Conservation (phyloP, 805 yeast genomes). For the Komagataella populi region DNA sequence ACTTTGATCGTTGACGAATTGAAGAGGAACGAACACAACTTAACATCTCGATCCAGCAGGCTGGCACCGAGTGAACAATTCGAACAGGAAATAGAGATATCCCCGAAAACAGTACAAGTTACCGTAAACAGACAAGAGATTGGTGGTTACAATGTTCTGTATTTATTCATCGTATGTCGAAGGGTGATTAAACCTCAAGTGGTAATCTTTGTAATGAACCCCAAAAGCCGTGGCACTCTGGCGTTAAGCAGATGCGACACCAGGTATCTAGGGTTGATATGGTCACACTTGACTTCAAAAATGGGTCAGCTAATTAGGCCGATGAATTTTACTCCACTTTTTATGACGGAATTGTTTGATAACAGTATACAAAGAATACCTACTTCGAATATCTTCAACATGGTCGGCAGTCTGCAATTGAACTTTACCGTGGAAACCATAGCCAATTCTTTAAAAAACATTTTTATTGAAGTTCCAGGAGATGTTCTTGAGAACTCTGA, state of each 20-base stretch:
- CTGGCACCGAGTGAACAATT: background rate
- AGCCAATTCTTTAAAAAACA: slow-evolving; percentile 9
- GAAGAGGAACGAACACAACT: background rate
- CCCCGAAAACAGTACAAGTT: background rate
- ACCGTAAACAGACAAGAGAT: background rate
- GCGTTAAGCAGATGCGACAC: background rate
- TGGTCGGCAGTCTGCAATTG: slow-evolving; percentile 6
- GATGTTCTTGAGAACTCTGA: slow-evolving; percentile 10
- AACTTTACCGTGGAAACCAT: slow-evolving; percentile 7
- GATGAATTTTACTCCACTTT: background rate
- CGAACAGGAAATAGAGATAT: background rate
- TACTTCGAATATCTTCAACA: background rate
- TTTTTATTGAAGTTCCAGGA: slow-evolving; percentile 11
- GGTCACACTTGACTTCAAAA: background rate
- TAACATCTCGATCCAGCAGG: background rate
- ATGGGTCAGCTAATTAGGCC: background rate
- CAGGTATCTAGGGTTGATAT: background rate
- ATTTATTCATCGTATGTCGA: background rate
- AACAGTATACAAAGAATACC: background rate
- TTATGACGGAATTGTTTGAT: background rate
- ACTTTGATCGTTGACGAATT: background rate
- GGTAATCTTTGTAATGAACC: background rate
- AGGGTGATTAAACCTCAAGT: background rate
- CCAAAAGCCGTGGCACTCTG: background rate
- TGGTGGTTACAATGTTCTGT: background rate